Base-by-base conservation (phyloP, 441 rosid genomes). In the Brassica balearica region DNA sequence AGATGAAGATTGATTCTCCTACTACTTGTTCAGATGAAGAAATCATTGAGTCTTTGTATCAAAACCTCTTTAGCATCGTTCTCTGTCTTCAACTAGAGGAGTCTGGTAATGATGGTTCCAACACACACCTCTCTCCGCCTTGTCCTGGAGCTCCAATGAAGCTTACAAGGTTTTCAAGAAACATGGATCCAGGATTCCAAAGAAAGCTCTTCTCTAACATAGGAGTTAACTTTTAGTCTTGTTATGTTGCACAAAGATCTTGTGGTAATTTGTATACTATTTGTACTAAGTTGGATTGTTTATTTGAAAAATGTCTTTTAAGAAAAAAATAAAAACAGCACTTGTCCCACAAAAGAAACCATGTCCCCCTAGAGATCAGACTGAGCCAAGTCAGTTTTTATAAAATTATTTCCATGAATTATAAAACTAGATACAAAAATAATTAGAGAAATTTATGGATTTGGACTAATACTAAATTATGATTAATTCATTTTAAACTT, bases 141-240 rank as follows among this genome's bases (percentile, higher is more conserved):
- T 84, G 77, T 56, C 98, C 98, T 1, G 92, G 84, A 10, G 95
- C 98, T 81, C 97, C 98, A 2, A 19, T 85, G 85, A 91, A 90
- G 84, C 80, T 83, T 60, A 71, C 84, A 0, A 86, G 75, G 72
- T 79, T 72, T 10, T 81, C 92, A 0, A 86, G 88, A 85, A 82
- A 58, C 61, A 63, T 86, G 38, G 86, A 84, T 69, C 83, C 84
- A 81, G 88, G 88, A 34, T 82, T 88, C 25, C 85, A 87, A 84
- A 87, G 87, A 72, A 91, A 91, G 85, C 97, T 93, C 71, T 80
- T 80, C 65, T 79, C 65, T 79, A 48, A 63, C 66, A 25, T 43
- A 56, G 68, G 41, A 17, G 17, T 59, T 46, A 51, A 12, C 43
- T 46, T 38, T 38, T 46, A 61, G 34, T 65, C 72, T 56, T 62